These are phyloP conservation scores for Pseudocercospora eumusae DNA, from an alignment of 2,329 filamentous ascomycete genomes.

Conservation along the genomic window DNA sequence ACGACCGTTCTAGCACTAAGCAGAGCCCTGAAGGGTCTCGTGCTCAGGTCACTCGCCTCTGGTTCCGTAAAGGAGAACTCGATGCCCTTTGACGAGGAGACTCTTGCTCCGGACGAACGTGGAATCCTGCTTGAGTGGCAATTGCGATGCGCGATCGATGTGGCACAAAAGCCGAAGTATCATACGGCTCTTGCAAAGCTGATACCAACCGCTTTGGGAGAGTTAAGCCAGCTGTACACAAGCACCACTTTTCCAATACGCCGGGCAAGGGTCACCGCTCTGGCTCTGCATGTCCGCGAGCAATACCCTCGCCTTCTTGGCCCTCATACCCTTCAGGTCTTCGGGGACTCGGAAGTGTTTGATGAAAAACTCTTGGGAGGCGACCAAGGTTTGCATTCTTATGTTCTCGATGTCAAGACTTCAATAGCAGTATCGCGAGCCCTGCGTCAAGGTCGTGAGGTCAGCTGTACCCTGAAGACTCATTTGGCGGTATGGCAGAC, in stretches of 20 bases:
- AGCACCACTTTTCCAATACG: slow-evolving; percentile 33
- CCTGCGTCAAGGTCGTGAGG: slow-evolving; percentile 43
- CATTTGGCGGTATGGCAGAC: slow-evolving; percentile 44
- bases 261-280: slow-evolving; percentile 31
- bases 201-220: slow-evolving; percentile 24
- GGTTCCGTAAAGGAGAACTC: slow-evolving; percentile 22
- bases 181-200: slow-evolving; percentile 20
- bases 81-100: slow-evolving; percentile 40
- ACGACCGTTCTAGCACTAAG: slow-evolving; percentile 25
- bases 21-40: slow-evolving; percentile 29
- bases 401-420: slow-evolving; percentile 41
- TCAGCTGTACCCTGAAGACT: slow-evolving; percentile 34
- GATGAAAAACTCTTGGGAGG: slow-evolving; percentile 25
- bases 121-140: slow-evolving; percentile 49
- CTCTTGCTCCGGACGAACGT: slow-evolving; percentile 36
- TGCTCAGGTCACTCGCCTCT: slow-evolving; percentile 22
- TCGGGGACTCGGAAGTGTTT: slow-evolving; percentile 13
- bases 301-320: slow-evolving; percentile 30
- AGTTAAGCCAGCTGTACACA: slow-evolving; percentile 30
- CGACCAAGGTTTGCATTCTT: slow-evolving; percentile 41
- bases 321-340: slow-evolving; percentile 18
- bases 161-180: slow-evolving; percentile 32
- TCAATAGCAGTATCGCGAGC: slow-evolving; percentile 45
- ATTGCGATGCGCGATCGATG: slow-evolving; percentile 33
- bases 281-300: slow-evolving; percentile 30